Base-by-base conservation (phyloP, 108 stramenopile species). In the Nannochloropsis gaditana region DNA sequence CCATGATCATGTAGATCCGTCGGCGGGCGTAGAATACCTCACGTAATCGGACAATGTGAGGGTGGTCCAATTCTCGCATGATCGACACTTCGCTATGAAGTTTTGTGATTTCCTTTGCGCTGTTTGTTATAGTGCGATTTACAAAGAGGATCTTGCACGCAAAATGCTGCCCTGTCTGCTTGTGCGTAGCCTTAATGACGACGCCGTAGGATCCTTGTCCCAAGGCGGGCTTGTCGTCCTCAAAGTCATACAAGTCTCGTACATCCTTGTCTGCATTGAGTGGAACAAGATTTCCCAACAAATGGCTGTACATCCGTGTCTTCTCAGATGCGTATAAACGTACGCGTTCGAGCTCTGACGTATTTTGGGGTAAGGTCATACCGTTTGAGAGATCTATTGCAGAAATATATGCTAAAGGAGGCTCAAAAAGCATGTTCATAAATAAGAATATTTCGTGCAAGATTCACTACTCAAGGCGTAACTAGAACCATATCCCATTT, bases 1-100 rank as follows among this genome's bases (percentile, higher is more conserved):
- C 91, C 90, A 90, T 90, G 80, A 90, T 87, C 84, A 90, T 43
- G 83, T 85, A 90, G 17, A 90, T 84, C 50, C 87, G 84, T 19
- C 84, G 84, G 79, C 84, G 44, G 3, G 85, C 84, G 5, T 90
- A 83, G 44, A 89, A 91, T 11, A 90, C 90, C 82, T 90, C 91
- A 42, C 89, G 90, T 44, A 91, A 87, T 15, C 90, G 44, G 43
- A 90, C 89, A 45, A 91, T 90, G 47, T 91, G 89, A 41, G 91
- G 89, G 82, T 91, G 91, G 45, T 91, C 88, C 21, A 84, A 41
- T 80, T 84, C 87, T 21, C 84, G 45, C 84, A 87, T 81, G 44
- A 84, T 83, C 44, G 80, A 81, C 84, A 87, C 87, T 84, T 87
- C 87, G n/a, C 45, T 47, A 44, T 84, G 83, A 47, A 87, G 80